phyloP scores from a whole-genome alignment of 768 basidiomycete species.

The Russula sp. region DNA sequence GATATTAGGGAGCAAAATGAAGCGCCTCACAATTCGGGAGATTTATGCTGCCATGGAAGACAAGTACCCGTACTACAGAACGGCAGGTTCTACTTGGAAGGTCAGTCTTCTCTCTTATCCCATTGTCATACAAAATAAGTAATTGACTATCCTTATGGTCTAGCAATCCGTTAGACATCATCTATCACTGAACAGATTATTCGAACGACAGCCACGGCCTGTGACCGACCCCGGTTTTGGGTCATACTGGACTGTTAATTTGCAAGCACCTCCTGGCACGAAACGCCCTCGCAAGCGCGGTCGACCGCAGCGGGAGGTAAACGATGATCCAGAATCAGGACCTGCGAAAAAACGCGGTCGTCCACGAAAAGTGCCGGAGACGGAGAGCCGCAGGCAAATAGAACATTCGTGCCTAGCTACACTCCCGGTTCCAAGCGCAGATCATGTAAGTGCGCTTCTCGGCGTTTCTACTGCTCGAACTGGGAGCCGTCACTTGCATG shows the following conservation, averaged over 20 bases:
- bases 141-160: not conserved
- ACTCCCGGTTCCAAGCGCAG: constrained; percentile 18
- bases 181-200: constrained; percentile 75
- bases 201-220: constrained; percentile 78
- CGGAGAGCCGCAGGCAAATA: constrained; percentile 9
- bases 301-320: constrained; percentile 50
- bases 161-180: constrained; percentile 89
- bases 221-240: constrained; percentile 85
- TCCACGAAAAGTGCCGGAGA: constrained; percentile 26
- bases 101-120: constrained; percentile 39
- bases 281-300: constrained; percentile 83
- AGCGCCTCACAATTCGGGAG: constrained; percentile 77
- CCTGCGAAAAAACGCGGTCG: constrained; percentile 32
- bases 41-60: constrained; percentile 86
- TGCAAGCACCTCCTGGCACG: constrained; percentile 79
- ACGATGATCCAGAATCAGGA: constrained; percentile 22
- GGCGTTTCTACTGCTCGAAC: constrained; percentile 34
- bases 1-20: constrained; percentile 71
- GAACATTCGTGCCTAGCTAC: constrained; percentile 19
- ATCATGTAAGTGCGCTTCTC: constrained; percentile 16
- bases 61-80: constrained; percentile 79
- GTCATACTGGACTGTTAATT: constrained; percentile 89
- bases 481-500: constrained; percentile 29
- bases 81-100: constrained; percentile 84
- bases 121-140: constrained; percentile 1